These are phyloP conservation scores for Diaporthe australafricana DNA, from an alignment of 2,329 filamentous ascomycete species.

Conservation along the genomic window DNA sequence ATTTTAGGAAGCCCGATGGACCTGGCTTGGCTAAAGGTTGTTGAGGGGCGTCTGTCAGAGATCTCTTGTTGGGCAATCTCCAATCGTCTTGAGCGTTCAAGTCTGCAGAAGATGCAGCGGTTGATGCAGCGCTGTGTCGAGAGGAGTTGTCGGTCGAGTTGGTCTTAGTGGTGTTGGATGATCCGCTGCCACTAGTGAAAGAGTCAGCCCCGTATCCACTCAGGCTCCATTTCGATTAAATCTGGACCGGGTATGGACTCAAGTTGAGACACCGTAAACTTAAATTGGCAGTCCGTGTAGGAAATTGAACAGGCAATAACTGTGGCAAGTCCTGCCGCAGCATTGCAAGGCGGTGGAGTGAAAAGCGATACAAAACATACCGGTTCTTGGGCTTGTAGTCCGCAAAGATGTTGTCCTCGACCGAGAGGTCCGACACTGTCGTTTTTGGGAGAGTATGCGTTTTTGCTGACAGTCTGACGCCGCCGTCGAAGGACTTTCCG, in stretches of 20 bases:
- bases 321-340: constrained; percentile 29
- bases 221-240: constrained; percentile 37
- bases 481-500: constrained; percentile 63
- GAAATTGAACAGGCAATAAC: constrained; percentile 33
- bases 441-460: constrained; percentile 52
- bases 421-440: constrained; percentile 51
- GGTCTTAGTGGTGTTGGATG: constrained; percentile 71
- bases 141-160: constrained; percentile 71
- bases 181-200: constrained; percentile 65
- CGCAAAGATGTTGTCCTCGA: constrained; percentile 68
- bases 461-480: constrained; percentile 55
- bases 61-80: constrained; percentile 52
- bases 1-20: constrained; percentile 63
- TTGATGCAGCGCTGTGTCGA: constrained; percentile 72
- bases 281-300: constrained; percentile 36
- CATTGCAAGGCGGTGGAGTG: constrained; percentile 31
- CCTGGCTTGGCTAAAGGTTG: constrained; percentile 60
- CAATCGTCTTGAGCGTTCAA: constrained; percentile 54
- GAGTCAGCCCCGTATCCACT: constrained; percentile 51
- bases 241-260: constrained; percentile 39
- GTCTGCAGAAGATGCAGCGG: constrained; percentile 68
- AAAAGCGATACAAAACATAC: constrained; percentile 54
- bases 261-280: constrained; percentile 38
- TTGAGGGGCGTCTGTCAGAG: constrained; percentile 51
- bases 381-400: constrained; percentile 64